Evolutionary conservation across 1,284 basidiomycete genomes (phyloP).

Genomic region (Boletus semigastroideus): DNA sequence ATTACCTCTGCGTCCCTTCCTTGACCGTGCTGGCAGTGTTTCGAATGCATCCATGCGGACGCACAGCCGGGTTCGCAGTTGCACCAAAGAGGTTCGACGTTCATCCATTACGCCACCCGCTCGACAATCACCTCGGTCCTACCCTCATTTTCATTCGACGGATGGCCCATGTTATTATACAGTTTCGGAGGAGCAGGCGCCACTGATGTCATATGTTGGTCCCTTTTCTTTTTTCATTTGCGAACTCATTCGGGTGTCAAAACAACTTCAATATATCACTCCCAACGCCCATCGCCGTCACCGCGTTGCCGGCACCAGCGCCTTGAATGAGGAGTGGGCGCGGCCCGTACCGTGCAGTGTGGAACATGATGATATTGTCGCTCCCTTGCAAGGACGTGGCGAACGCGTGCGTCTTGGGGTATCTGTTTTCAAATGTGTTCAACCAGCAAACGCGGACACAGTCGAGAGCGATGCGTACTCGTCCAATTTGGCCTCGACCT

Average conservation of each 20-base stretch:
- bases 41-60: constrained; percentile 2
- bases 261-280: constrained; percentile 74
- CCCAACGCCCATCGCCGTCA: constrained; percentile 97
- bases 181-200: neutral
- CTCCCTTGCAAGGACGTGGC: constrained; percentile 94
- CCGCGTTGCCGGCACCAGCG: constrained; percentile 93
- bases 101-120: constrained; percentile 4
- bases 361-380: constrained; percentile 98
- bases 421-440: constrained; percentile 47
- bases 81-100: constrained; percentile 4
- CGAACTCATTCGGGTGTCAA: constrained; percentile 15
- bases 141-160: constrained; percentile 6
- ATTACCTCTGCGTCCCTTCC: neutral
- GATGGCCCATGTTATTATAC: constrained; percentile 6
- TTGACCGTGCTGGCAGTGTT: neutral
- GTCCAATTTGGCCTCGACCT: constrained; percentile 78
- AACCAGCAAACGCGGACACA: neutral
- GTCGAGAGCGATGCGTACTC: constrained; percentile 51
- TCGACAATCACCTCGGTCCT: constrained; percentile 2
- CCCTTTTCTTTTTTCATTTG: neutral
- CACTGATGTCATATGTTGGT: too few species aligned
- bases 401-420: constrained; percentile 88
- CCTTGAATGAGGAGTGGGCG: constrained; percentile 92
- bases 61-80: neutral
- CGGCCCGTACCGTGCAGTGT: constrained; percentile 84